Percentiles rank a stretch among this genome's conserved stretches.
Conservation (phyloP, 163 green algal genomes). For the Chloromonas sp. region DNA sequence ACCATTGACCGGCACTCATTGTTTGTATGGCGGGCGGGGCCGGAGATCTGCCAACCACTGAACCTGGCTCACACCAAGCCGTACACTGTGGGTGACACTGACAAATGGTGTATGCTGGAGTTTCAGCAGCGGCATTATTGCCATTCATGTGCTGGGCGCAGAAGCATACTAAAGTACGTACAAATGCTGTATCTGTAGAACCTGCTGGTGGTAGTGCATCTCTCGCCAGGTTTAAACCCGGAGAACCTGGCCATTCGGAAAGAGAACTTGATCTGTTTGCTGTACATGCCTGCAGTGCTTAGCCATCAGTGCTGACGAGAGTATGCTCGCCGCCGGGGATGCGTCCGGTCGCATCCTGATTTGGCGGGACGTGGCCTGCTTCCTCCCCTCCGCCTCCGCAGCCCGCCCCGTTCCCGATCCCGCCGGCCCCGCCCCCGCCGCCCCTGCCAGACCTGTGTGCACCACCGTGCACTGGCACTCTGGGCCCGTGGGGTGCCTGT, state of each 20-base stretch:
- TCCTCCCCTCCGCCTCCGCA: not conserved
- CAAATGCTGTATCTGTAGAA: no score
- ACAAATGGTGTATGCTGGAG: no score
- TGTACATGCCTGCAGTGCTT: slow-evolving; percentile 25
- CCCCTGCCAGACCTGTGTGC: not conserved
- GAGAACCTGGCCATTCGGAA: not conserved
- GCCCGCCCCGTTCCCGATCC: not conserved
- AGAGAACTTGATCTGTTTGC: not conserved
- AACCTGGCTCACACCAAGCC: slow-evolving; percentile 60
- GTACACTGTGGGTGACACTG: slow-evolving; percentile 36
- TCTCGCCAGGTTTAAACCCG: no score
- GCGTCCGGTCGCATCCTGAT: slow-evolving; percentile 51
- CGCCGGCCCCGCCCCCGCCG: no score
- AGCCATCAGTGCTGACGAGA: slow-evolving; percentile 41
- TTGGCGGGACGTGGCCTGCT: slow-evolving; percentile 42
- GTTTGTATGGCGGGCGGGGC: slow-evolving; percentile 54
- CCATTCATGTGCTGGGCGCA: no score
- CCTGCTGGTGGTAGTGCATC: no score
- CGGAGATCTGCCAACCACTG: slow-evolving; percentile 40
- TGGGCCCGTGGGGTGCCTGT: slow-evolving; percentile 52
- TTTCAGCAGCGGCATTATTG: no score
- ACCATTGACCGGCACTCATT: slow-evolving; percentile 53
- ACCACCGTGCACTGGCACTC: slow-evolving; percentile 84
- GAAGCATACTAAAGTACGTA: no score
- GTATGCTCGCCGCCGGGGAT: slow-evolving; percentile 52